Percentiles rank a stretch among this genome's conserved stretches.
Conservation (phyloP, 163 green algal species). For the Scenedesmus sp. region DNA sequence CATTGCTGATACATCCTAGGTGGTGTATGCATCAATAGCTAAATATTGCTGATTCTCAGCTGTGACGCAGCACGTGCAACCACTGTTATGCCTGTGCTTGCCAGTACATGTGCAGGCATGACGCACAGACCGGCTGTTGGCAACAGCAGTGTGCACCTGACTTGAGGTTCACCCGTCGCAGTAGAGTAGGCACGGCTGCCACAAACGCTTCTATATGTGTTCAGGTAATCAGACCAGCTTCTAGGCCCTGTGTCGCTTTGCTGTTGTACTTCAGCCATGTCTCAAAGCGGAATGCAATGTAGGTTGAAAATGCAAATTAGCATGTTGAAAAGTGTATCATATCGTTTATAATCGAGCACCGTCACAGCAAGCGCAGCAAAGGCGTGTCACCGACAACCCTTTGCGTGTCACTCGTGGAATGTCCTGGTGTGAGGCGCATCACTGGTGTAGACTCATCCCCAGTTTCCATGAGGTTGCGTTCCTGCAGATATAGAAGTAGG, state of each 20-base stretch:
- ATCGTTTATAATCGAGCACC: too few relatives aligned
- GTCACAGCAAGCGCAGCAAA: not conserved
- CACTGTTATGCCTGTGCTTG: not conserved
- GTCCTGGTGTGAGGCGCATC: not conserved
- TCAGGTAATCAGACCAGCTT: slow-evolving; percentile 42
- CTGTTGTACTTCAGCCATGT: not conserved
- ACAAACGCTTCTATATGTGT: slow-evolving; percentile 10
- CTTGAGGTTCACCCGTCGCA: not conserved
- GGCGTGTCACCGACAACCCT: not conserved
- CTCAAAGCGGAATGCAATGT: not conserved
- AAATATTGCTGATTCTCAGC: not conserved
- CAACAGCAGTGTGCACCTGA: not conserved
- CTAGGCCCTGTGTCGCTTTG: not conserved
- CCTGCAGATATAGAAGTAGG: not conserved
- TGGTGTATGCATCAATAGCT: too few relatives aligned
- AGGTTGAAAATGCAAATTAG: not conserved
- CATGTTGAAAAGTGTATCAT: not conserved
- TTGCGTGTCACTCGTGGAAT: not conserved
- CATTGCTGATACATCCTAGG: too few relatives aligned
- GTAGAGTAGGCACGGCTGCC: slow-evolving; percentile 9
- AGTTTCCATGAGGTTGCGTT: not conserved
- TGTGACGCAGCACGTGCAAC: not conserved
- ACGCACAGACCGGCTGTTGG: not conserved
- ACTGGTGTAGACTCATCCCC: too few relatives aligned
- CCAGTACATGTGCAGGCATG: not conserved